Conservation (phyloP, 768 basidiomycete species). For the Dacryopinax spathularia region DNA sequence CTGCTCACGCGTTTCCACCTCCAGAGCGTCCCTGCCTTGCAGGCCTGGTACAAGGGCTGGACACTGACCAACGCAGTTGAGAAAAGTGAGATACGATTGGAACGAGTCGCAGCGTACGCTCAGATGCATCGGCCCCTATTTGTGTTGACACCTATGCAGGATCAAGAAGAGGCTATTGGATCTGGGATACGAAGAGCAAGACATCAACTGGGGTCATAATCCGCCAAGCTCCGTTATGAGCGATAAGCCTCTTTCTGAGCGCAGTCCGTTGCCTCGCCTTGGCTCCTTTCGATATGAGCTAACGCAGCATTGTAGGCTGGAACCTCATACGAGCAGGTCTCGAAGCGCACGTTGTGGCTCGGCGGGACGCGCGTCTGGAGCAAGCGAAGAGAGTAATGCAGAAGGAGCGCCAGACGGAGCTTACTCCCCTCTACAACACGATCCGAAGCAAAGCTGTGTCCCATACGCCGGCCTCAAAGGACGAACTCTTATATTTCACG, state of each 20-base stretch:
- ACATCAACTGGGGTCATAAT: not conserved
- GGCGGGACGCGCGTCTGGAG: not conserved
- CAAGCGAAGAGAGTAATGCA: not conserved
- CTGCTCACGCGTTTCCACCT: too few relatives aligned
- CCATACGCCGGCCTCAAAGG: not conserved
- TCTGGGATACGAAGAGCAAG: not conserved
- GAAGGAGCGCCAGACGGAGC: not conserved
- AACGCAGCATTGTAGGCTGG: not conserved
- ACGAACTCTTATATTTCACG: not conserved
- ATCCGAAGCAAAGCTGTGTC: not conserved
- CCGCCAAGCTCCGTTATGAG: not conserved
- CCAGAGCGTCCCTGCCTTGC: too few relatives aligned
- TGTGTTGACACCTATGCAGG: not conserved
- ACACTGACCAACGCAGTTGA: too few relatives aligned
- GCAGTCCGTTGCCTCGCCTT: not conserved
- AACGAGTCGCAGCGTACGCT: not conserved
- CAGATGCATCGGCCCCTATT: not conserved
- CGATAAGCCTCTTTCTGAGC: not conserved
- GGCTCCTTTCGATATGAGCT: not conserved
- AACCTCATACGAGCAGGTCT: not conserved
- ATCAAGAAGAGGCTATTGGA: not conserved
- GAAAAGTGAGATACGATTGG: not conserved
- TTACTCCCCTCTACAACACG: not conserved
- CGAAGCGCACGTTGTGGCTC: not conserved
- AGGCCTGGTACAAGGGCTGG: too few relatives aligned